Base-by-base conservation (phyloP, 2,329 filamentous ascomycete genomes). In the Fusarium mundagurra region DNA sequence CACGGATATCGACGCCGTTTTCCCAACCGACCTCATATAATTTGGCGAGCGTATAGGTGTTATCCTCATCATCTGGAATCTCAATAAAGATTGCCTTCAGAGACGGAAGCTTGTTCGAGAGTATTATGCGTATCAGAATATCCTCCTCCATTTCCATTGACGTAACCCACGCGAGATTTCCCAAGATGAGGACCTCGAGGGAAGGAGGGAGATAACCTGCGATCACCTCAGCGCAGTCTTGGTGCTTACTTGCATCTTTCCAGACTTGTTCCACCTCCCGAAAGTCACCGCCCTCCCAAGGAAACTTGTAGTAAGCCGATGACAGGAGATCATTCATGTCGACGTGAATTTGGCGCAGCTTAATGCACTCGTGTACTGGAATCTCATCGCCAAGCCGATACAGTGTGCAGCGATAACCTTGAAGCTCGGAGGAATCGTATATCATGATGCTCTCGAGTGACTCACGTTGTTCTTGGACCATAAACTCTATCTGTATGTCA, bases 211-310 rank as follows among this genome's bases (percentile, higher is more conserved):
- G 5, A 1, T 18, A 20, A 10, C 8, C 22, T 10, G 11, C 2
- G 8, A 51, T 51, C 5, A 24, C 0, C 11, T 51, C 31, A 34
- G 17, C 31, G 5, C 11, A 51, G 3, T 34, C 31, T 51, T 51
- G 22, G 5, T 20, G 6, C 16, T 10, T 51, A 14, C 31, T 34
- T 3, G 5, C 8, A 24, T 51, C 29, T 14, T 20, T 4, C 22
- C 22, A 51, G 1, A 34, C 11, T 10, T 34, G 22, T 5, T 0
- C 16, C 8, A 14, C 3, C 17, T 51, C 48, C 6, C 3, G 22
- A 0, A n/a, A 6, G 7, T 18, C 22, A 3, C 29, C 47, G 27
- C 3, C 10, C 7, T 4, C 29, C 47, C 29, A 33, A 3, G 47
- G 29, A 33, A 50, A 18, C 0, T 13, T 16, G 11, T 13, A 34